Base-by-base conservation (phyloP, 2,329 filamentous ascomycete genomes). In the Colletotrichum higginsianum region DNA sequence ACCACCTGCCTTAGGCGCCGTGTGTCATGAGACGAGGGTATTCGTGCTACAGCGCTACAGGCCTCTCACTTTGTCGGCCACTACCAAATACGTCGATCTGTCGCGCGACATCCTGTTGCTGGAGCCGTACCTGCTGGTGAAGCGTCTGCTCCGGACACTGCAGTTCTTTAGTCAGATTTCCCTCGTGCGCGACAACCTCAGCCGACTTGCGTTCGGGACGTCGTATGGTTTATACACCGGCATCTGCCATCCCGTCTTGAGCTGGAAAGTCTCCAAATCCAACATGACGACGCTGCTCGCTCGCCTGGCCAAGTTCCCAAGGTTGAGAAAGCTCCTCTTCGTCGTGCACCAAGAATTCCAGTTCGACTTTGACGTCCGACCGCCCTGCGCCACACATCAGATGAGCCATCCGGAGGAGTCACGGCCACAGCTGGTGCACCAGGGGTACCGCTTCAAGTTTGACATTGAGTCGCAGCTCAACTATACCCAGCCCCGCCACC, bases 271-370 rank as follows among this genome's bases (percentile, higher is more conserved):
- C 46, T 82, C 82, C 61, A 83, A 82, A 75, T 82, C 79, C 57
- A 85, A 84, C 75, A 83, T 85, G 80, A 77, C 77, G 21, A 83
- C 82, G 71, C 79, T 86, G 68, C 78, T 86, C 26, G 76, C 80
- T 6, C 80, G 80, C 23, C 77, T 86, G 18, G 80, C 81, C 35
- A 82, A 81, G 66, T 85, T 86, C 38, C 76, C 78, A 0, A 78
- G 77, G 47, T 79, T 86, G 46, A 79, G 80, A 71, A 81, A 80
- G 44, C 79, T 86, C 56, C 78, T 86, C 9, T 82, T 86, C 38
- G 80, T 86, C 21, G 83, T 86, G 4, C 84, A 85, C 72, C 85
- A 86, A 73, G 84, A 85, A 64, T 85, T 85, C 55, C 83, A 84
- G 38, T 86, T 86, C 73, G 84, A 83, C 71, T 82, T 83, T 52